Conservation (phyloP, 345 rosid species). For the Acer negundo region DNA sequence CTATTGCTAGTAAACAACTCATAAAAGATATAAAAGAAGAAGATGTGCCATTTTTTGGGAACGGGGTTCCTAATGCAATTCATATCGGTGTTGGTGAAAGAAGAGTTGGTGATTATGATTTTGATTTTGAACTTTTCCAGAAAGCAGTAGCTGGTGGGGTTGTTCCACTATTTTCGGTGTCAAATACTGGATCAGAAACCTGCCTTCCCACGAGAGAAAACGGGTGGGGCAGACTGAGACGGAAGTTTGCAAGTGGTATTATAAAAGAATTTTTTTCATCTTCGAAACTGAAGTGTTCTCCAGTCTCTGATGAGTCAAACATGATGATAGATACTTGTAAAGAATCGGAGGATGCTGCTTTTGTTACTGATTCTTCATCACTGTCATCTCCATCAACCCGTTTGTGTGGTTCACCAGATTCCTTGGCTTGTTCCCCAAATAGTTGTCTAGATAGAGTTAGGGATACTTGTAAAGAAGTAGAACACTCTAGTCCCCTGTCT, state of each 20-base stretch:
- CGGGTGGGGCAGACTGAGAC: constrained; percentile 66
- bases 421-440: constrained; percentile 36
- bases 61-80: constrained; percentile 10
- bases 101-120: constrained; percentile 57
- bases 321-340: constrained; percentile 29
- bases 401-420: constrained; percentile 52
- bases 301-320: constrained; percentile 24
- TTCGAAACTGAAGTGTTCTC: constrained; percentile 35
- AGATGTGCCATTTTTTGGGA: constrained; percentile 19
- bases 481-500: constrained; percentile 15
- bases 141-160: constrained; percentile 72
- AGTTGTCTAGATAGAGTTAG: constrained; percentile 30
- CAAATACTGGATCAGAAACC: constrained; percentile 52
- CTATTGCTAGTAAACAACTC: constrained; percentile 39
- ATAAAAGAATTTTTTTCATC: constrained; percentile 55
- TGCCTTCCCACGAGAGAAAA: constrained; percentile 65
- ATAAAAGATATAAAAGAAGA: constrained; percentile 27
- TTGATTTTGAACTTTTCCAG: constrained; percentile 61
- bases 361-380: constrained; percentile 20
- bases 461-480: constrained; percentile 27
- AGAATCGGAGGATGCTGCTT: constrained; percentile 27
- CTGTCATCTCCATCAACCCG: constrained; percentile 37
- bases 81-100: constrained; percentile 28
- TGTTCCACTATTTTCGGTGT: constrained; percentile 58
- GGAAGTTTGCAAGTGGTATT: constrained; percentile 56